Conservation (phyloP, 352 stramenopile genomes). For the Discostella stelligera region DNA sequence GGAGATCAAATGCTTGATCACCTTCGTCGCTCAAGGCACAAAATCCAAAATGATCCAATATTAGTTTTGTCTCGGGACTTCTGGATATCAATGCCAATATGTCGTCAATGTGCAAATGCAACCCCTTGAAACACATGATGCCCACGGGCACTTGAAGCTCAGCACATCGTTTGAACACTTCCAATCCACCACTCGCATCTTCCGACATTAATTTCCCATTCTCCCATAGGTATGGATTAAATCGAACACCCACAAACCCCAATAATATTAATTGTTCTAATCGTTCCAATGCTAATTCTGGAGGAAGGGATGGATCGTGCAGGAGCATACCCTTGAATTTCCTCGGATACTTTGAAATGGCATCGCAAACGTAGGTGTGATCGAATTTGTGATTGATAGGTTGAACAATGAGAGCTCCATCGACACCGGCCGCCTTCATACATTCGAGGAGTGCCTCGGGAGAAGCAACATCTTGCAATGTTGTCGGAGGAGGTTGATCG, state of each 20-base stretch:
- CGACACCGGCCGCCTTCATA: slow-evolving; percentile 68
- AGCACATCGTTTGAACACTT: slow-evolving; percentile 76
- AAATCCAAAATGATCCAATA: slow-evolving; percentile 87
- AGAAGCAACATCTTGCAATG: slow-evolving; percentile 62
- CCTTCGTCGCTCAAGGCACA: slow-evolving; percentile 67
- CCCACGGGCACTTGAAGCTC: slow-evolving; percentile 81
- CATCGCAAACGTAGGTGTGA: slow-evolving; percentile 80
- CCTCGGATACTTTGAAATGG: slow-evolving; percentile 63
- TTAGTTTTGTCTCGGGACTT: slow-evolving; percentile 64
- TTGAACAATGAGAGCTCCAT: slow-evolving; percentile 83
- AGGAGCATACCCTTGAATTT: slow-evolving; percentile 85
- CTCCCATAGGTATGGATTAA: slow-evolving; percentile 86
- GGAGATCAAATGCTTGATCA: slow-evolving; percentile 68
- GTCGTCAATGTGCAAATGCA: slow-evolving; percentile 78
- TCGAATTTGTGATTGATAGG: slow-evolving; percentile 87
- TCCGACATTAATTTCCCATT: slow-evolving; percentile 45
- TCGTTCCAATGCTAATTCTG: slow-evolving; percentile 60
- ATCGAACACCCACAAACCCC: slow-evolving; percentile 82
- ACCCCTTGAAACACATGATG: slow-evolving; percentile 85
- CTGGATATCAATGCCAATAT: slow-evolving; percentile 69
- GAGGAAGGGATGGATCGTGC: slow-evolving; percentile 72
- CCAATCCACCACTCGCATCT: slow-evolving; percentile 50
- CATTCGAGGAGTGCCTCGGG: slow-evolving; percentile 56
- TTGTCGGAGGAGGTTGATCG: slow-evolving; percentile 64
- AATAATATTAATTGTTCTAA: slow-evolving; percentile 69